Conservation (phyloP, 2,329 filamentous ascomycete species). For the Fusarium redolens region DNA sequence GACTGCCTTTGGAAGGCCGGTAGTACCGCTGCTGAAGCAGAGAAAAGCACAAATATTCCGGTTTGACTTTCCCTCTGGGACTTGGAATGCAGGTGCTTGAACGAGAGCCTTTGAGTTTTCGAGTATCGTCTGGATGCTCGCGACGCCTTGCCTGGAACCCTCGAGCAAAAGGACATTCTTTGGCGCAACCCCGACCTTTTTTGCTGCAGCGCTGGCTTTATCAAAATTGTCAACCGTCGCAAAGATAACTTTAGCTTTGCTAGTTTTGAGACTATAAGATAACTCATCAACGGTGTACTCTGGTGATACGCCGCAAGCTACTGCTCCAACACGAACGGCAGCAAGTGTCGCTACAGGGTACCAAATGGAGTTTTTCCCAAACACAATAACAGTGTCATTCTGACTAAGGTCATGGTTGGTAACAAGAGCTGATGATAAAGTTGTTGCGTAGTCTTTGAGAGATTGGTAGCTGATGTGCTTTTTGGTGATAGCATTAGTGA, state of each 20-base stretch:
- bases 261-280: constrained; percentile 1
- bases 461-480: neutral
- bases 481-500: neutral
- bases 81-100: neutral
- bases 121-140: neutral
- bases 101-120: neutral
- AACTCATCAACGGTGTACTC: constrained; percentile 21
- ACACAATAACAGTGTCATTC: neutral
- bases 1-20: constrained; percentile 39
- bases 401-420: neutral
- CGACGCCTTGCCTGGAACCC: neutral
- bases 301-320: constrained; percentile 13
- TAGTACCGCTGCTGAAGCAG: constrained; percentile 41
- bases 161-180: neutral
- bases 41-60: constrained; percentile 25
- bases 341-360: constrained; percentile 1
- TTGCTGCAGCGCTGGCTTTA: neutral
- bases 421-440: neutral
- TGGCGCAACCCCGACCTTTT: constrained; percentile 1
- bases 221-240: neutral
- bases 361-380: neutral
- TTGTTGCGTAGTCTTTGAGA: neutral
- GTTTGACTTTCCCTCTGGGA: constrained; percentile 4
- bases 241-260: constrained; percentile 14
- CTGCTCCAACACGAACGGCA: neutral